Evolutionary conservation across 2,329 filamentous ascomycete species (phyloP).

Genomic region (Simplicillium sp.): DNA sequence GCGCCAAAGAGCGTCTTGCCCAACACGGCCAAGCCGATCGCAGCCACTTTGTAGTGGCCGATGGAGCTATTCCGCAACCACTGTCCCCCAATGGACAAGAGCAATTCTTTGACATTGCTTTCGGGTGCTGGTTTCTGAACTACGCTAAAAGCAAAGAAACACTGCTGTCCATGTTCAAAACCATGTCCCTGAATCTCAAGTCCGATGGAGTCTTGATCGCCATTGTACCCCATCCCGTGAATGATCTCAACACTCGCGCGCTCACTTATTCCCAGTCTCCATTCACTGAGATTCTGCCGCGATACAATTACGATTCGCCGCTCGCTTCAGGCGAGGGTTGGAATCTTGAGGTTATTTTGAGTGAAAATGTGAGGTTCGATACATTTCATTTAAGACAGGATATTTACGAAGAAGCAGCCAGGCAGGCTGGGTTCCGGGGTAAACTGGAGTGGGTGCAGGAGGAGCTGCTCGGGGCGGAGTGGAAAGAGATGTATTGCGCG

Average conservation of each 20-base stretch:
- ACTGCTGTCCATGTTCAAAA: conserved; percentile 6
- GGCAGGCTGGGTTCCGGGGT: conserved; percentile 5
- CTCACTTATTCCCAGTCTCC: not conserved
- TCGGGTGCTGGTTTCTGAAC: conserved; percentile 8
- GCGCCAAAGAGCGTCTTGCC: not conserved
- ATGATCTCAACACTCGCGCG: conserved; percentile 2
- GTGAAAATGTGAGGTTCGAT: conserved; percentile 2
- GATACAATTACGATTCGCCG: not conserved
- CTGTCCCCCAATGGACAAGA: not conserved
- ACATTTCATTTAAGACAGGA: conserved; percentile 7
- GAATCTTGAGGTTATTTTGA: too few species aligned
- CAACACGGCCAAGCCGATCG: not conserved
- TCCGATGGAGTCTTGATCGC: conserved; percentile 7
- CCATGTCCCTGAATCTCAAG: conserved; percentile 7
- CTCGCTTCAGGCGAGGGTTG: not conserved
- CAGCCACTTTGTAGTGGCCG: not conserved
- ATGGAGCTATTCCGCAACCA: not conserved
- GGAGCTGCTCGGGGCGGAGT: too few species aligned
- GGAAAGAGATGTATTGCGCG: too few species aligned
- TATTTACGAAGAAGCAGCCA: conserved; percentile 7
- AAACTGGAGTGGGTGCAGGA: conserved; percentile 1
- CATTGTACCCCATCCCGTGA: conserved; percentile 2
- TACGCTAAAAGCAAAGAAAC: conserved; percentile 1
- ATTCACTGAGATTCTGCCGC: not conserved
- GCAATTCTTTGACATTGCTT: conserved; percentile 2